Base-by-base conservation (phyloP, 2,329 filamentous ascomycete genomes). In the Colletotrichum godetiae region DNA sequence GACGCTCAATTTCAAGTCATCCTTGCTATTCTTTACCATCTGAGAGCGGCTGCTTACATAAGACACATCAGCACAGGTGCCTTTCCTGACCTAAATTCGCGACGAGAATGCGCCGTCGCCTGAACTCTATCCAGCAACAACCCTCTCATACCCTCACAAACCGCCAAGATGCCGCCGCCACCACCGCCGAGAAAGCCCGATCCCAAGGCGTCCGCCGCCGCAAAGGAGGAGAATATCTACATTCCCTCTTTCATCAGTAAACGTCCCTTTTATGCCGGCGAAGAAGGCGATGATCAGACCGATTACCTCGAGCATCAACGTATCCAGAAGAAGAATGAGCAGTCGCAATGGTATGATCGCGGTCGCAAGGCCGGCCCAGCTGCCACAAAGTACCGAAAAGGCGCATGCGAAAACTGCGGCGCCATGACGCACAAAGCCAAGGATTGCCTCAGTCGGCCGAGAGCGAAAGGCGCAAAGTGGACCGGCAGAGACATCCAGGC, bases 281-380 rank as follows among this genome's bases (percentile, higher is more conserved):
- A 94, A 78, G 94, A 95, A 80, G 92, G 92, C 76, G 91, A 93
- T 74, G 91, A 93, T 74, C 89, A 90, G 77, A 90, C 90, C 81
- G 95, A 98, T 80, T 99, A 98, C 82, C 94, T 99, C 76, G 95
- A 97, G 84, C 97, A 99, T 90, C 97, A 99, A 80, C 94, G 95
- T 82, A 87, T 96, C 31, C 92, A 95, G 71, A 93, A 94, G 77
- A 92, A 93, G 77, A 90, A 92, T 59, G 89, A 92, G 68, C 89
- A 92, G 75, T 92, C 94, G 33, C 93, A 94, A 91, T 98, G 95
- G 96, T 97, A 98, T 84, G 94, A 97, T 74, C 93, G 97, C 56
- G 95, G 95, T 65, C 93, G 93, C 84, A 96, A 94, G 81, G 85
- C 90, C 12, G 95, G 94, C 0, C 94, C 95, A 4, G 95, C 95